Evolutionary conservation across 257 asterid species (phyloP), one percentile per base, ranked within the genome.

Genomic region (Avicennia marina): DNA sequence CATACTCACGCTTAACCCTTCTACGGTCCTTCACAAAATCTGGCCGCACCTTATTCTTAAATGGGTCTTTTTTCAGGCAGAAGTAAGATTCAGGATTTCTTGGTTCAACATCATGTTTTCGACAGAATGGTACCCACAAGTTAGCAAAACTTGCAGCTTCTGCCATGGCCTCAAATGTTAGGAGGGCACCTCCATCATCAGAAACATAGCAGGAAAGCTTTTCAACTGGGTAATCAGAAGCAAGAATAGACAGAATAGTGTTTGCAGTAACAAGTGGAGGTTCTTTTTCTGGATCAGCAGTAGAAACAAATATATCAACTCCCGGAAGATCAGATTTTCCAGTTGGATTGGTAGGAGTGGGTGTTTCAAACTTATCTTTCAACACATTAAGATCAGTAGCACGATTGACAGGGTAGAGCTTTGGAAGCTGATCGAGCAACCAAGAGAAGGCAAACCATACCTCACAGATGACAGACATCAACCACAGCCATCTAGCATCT

Each of bases 211-310:
- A 86, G 21, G 94, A 53, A 42, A 86, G 82, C 74, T 86, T 86
- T 39, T 86, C 95, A 7, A 81, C 94, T 1, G 94, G 94, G 65
- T 86, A 86, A 7, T 86, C 84, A 8, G 83, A 80, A 0, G 94
- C 87, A 16, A 86, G 94, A 49, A 86, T 86, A 3, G 95, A 86
- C 11, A 86, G 73, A 22, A 86, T 83, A 10, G 95, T 86, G 75
- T 86, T 86, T 50, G 94, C 76, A 1, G 95, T 86, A 11, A 86
- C 94, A 2, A 86, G 84, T 0, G 95, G 95, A 12, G 95, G 94
- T 72, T 86, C 95, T 63, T 86, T 86, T 43, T 81, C 94, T 5
- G 95, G 94, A 67, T 86, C 95, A n/a, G 94, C 95, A 2, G 95
- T 86, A 15, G 94, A 83, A 47, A 86, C 95, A 29, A 75, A 86